Evolutionary conservation across 2,329 filamentous ascomycete genomes (phyloP).

Genomic region (Ustulina deusta): DNA sequence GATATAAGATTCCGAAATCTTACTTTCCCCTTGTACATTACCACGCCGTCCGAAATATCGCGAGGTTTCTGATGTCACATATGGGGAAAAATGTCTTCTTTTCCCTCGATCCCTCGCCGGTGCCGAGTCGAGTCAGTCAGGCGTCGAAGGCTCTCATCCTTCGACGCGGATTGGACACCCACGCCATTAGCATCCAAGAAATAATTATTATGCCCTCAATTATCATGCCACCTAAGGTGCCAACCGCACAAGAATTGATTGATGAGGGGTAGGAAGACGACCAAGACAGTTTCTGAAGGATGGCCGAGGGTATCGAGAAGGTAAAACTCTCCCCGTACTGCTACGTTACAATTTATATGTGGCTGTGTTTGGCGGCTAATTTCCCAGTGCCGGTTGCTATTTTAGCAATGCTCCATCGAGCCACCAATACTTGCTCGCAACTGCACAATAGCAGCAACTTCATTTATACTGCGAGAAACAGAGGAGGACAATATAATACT

Average conservation of each 20-base stretch:
- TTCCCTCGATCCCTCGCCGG: neutral
- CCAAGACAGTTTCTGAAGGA: neutral
- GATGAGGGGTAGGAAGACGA: neutral
- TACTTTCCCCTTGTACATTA: neutral
- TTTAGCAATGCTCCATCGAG: neutral
- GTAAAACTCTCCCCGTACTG: neutral
- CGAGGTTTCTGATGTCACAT: neutral
- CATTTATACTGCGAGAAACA: too few relatives aligned
- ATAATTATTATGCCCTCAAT: neutral
- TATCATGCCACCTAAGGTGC: neutral
- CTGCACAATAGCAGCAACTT: neutral
- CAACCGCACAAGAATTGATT: neutral
- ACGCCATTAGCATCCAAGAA: too few relatives aligned
- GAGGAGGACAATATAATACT: too few relatives aligned
- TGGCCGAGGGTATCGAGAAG: neutral
- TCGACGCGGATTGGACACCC: neutral
- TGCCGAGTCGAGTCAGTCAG: constrained; percentile 2
- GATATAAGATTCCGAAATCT: neutral
- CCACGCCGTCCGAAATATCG: neutral
- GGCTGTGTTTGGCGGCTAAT: constrained; percentile 13
- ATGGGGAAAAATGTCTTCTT: neutral
- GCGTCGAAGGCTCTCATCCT: neutral
- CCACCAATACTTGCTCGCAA: neutral
- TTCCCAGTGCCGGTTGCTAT: neutral
- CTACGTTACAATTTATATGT: neutral